These are phyloP conservation scores for Agrocybe pediades DNA, from an alignment of 768 basidiomycete species.

Conservation along the genomic window DNA sequence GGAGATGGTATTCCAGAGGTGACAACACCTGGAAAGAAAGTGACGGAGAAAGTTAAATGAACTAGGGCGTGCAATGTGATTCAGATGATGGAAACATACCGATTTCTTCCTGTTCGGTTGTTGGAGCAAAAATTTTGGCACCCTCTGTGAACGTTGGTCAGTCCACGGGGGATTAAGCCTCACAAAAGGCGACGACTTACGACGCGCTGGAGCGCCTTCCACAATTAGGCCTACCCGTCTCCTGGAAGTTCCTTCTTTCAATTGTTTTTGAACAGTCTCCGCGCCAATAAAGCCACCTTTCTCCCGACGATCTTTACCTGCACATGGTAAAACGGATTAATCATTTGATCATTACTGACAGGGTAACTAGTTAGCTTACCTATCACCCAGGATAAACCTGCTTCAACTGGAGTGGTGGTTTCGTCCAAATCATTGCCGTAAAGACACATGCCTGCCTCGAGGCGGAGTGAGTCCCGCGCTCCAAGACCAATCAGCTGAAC, in stretches of 20 bases:
- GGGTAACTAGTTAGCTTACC: slow-evolving; percentile 57
- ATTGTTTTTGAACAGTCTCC: slow-evolving; percentile 66
- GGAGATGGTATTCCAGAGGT: slow-evolving; percentile 98
- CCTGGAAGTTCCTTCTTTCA: slow-evolving; percentile 77
- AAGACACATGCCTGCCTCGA: slow-evolving; percentile 97
- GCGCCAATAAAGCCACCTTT: slow-evolving; percentile 78
- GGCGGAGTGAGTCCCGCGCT: slow-evolving; percentile 88
- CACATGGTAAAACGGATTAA: neutral
- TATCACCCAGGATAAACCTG: slow-evolving; percentile 91
- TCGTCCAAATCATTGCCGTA: slow-evolving; percentile 96
- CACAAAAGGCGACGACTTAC: slow-evolving; percentile 47
- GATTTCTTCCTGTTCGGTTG: slow-evolving; percentile 54
- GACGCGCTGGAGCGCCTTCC: slow-evolving; percentile 83
- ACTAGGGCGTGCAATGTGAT: slow-evolving; percentile 2
- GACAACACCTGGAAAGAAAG: slow-evolving; percentile 52
- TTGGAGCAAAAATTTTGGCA: slow-evolving; percentile 67
- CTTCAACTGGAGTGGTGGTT: slow-evolving; percentile 83
- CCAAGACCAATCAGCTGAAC: slow-evolving; percentile 90
- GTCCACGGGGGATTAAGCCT: slow-evolving; percentile 1
- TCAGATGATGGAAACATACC: slow-evolving; percentile 43
- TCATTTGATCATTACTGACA: neutral
- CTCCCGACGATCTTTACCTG: slow-evolving; percentile 83
- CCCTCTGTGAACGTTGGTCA: slow-evolving; percentile 55
- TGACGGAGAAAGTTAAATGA: slow-evolving; percentile 8
- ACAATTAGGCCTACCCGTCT: slow-evolving; percentile 83